These are phyloP conservation scores for Myriosclerotinia scirpicola DNA, from an alignment of 2,329 filamentous ascomycete species.

Conservation along the genomic window DNA sequence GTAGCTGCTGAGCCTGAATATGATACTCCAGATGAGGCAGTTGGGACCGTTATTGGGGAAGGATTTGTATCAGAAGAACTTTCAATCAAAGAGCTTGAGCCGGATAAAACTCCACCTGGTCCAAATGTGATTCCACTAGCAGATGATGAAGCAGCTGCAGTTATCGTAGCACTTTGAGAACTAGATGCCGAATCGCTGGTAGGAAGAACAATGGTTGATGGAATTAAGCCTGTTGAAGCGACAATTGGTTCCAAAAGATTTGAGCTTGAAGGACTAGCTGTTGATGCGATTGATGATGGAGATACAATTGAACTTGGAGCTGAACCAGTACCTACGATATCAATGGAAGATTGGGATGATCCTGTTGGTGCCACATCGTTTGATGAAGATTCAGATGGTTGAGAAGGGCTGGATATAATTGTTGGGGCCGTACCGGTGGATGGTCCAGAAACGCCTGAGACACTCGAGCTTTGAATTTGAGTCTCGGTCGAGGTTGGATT, in stretches of 20 bases:
- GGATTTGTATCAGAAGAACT: slow-evolving; percentile 22
- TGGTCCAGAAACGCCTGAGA: slow-evolving; percentile 9
- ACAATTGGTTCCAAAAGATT: slow-evolving; percentile 24
- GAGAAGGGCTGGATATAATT: neutral
- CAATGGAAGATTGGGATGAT: neutral
- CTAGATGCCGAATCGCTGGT: slow-evolving; percentile 18
- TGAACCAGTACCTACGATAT: slow-evolving; percentile 2
- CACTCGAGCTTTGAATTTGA: neutral
- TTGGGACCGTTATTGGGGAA: slow-evolving; percentile 24
- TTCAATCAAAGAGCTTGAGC: slow-evolving; percentile 11
- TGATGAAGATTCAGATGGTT: neutral
- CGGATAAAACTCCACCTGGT: slow-evolving; percentile 37
- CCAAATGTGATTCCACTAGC: slow-evolving; percentile 37
- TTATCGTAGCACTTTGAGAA: slow-evolving; percentile 8
- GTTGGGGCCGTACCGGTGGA: slow-evolving; percentile 8
- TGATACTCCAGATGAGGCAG: slow-evolving; percentile 26
- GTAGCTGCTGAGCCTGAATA: slow-evolving; percentile 27
- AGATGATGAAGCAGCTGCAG: slow-evolving; percentile 25
- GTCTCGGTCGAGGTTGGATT: neutral
- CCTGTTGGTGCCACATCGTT: neutral
- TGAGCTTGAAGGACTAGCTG: slow-evolving; percentile 8
- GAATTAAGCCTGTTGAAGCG: slow-evolving; percentile 25
- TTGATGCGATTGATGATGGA: slow-evolving; percentile 4
- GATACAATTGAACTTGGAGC: neutral
- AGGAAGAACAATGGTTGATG: slow-evolving; percentile 26